Conservation (phyloP, 106 monocot species). For the Vanilla planifolia region DNA sequence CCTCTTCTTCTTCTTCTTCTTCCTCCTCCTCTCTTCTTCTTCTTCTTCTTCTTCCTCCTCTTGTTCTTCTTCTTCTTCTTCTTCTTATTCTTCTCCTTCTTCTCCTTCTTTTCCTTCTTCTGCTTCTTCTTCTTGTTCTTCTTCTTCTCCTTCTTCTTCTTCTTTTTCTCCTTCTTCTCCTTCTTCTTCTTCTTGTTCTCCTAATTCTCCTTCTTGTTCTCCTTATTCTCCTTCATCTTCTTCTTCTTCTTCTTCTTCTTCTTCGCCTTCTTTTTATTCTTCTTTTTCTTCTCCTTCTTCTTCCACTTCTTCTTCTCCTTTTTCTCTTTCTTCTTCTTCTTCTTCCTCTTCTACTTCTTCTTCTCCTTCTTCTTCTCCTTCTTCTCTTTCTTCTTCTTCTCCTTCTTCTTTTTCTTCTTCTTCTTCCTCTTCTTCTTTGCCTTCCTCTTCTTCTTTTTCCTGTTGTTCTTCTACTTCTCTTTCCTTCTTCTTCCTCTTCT, state of each 20-base stretch:
- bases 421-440: no score
- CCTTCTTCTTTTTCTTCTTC: not conserved
- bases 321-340: not conserved
- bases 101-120: no score
- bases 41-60: not conserved
- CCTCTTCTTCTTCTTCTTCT: not conserved
- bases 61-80: no score
- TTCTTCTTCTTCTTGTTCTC: no score
- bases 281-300: not conserved
- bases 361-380: not conserved
- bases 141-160: not conserved
- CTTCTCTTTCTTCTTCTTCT: not conserved
- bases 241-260: no score
- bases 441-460: no score
- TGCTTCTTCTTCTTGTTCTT: no score
- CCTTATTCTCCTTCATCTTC: no score
- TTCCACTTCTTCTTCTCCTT: not conserved
- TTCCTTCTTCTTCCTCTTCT: not conserved
- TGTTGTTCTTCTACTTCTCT: no score
- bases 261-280: no score
- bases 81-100: no score
- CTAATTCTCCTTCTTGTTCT: no score
- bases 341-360: not conserved
- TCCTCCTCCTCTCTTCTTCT: not conserved
- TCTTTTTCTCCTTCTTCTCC: not conserved